Evolutionary conservation across 352 stramenopile species (phyloP), one percentile per base, ranked within the genome.

Genomic region (Globisporangium spinosum): DNA sequence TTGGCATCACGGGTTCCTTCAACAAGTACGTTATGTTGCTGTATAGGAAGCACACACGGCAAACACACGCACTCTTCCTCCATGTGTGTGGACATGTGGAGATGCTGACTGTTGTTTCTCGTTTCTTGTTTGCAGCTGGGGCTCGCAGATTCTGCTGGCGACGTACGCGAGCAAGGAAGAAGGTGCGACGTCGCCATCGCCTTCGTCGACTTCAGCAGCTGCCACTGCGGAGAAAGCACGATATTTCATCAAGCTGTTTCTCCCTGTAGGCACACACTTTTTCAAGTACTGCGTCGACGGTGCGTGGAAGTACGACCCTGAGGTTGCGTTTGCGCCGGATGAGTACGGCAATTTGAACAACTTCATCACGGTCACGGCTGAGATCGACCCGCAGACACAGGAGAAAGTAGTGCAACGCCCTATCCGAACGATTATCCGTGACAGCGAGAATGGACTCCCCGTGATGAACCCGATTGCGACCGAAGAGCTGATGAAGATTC

Each of bases 331-430:
- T 68, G 87, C 87, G 1, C 82, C 82, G 0, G 87, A 95, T 59
- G 85, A 89, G 66, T 95, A 93, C 65, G 87, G 87, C n/a, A 95
- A 95, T 67, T 74, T 95, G 58, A 95, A 95, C 69, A 95, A 95
- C 67, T 93, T 95, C 43, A 89, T 95, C 66, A 87, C 74, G 57
- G 82, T 95, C 59, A 45, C 58, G 9, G 64, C 66, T 0, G 54
- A 70, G 0, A 70, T 77, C 55, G 71, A 82, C 56, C 67, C 67
- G 13, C 58, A 67, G 59, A 75, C 72, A n/a, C 75, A 84, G 62
- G 62, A 73, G 23, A 90, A 89, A 62, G 51, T 68, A 0, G 29
- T 92, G 27, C 84, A 94, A 62, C 70, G 62, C 17, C 82, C 87
- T 9, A 79, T 89, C 47, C 74, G 69, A 60, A 94, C 87, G 25